These are phyloP conservation scores for Cicer judaicum DNA, from an alignment of 306 rosid species.

Conservation along the genomic window DNA sequence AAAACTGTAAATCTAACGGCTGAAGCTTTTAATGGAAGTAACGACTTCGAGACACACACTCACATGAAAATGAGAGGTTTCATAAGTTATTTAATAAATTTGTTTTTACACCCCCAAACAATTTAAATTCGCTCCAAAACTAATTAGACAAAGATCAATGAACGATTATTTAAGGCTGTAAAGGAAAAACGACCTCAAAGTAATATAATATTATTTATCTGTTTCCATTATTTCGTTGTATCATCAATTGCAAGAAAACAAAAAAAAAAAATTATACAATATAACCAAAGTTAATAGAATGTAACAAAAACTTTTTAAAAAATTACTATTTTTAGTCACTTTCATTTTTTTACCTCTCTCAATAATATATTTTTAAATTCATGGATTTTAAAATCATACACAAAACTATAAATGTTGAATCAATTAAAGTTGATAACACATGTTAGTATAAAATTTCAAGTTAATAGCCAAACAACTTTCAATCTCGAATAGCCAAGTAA, in stretches of 20 bases:
- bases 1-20: neutral
- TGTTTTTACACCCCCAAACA: neutral
- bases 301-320: neutral
- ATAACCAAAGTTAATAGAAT: constrained; percentile 13
- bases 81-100: neutral
- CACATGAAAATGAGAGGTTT: neutral
- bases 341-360: neutral
- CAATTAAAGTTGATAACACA: neutral
- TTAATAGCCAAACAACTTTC: neutral
- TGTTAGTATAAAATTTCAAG: neutral
- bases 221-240: neutral
- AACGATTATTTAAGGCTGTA: neutral
- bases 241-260: neutral
- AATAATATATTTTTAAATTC: neutral
- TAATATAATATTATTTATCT: neutral
- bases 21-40: constrained; percentile 14
- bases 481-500: constrained; percentile 5
- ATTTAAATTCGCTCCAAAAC: neutral
- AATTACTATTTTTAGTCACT: too few species aligned
- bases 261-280: neutral
- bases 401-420: neutral
- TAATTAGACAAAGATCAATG: neutral
- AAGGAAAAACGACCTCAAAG: neutral
- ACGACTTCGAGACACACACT: neutral
- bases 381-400: neutral